Percentiles rank a stretch among this genome's conserved stretches.
phyloP scores from a whole-genome alignment of 176 grass and related monocot genomes.

The Chrysopogon serrulatus region DNA sequence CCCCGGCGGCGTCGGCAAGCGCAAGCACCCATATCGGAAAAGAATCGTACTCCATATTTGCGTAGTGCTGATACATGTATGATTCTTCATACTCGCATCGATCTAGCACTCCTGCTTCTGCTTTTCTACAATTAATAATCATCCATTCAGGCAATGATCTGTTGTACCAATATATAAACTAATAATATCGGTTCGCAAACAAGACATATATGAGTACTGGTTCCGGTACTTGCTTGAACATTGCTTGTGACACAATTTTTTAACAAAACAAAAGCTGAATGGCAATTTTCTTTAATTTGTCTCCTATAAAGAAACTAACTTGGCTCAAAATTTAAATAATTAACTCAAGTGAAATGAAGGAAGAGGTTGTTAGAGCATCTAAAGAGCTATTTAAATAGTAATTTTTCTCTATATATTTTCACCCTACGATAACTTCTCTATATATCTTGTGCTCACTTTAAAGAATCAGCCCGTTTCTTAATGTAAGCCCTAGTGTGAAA shows the following conservation, averaged over 20 bases:
- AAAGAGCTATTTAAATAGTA: too few species aligned
- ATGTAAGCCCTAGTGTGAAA: background rate
- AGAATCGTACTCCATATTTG: background rate
- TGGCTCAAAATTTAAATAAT: background rate
- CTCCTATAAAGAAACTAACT: background rate
- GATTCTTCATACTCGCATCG: background rate
- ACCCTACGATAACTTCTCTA: background rate
- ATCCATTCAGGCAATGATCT: background rate
- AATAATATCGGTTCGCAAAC: background rate
- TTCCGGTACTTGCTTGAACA: background rate
- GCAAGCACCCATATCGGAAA: background rate
- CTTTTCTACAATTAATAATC: background rate
- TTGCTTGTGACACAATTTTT: background rate
- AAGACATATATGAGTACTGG: background rate
- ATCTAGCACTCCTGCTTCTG: background rate
- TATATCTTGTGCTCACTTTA: background rate
- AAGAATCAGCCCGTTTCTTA: too few species aligned
- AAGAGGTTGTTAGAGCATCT: background rate
- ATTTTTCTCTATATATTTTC: too few species aligned
- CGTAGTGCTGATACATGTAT: background rate
- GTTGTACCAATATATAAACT: background rate
- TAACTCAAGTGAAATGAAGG: background rate
- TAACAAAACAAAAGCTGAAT: background rate
- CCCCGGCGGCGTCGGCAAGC: background rate
- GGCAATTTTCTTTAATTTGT: too few species aligned